Percentiles rank a stretch among this genome's conserved stretches.
phyloP scores from a whole-genome alignment of 768 basidiomycete species.

The Dentipellis sp. region DNA sequence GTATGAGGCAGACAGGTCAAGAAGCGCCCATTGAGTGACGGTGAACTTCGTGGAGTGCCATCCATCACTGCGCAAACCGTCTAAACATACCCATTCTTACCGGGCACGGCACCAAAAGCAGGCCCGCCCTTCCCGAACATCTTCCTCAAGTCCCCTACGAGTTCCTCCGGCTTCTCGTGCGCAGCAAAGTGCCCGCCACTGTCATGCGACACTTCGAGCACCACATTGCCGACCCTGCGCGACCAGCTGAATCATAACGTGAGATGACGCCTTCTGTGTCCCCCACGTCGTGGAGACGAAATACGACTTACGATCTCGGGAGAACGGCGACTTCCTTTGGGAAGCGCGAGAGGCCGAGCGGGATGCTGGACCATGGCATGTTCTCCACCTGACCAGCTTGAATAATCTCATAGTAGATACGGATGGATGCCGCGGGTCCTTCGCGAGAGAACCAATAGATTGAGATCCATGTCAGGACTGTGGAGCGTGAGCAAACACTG shows the following conservation, averaged over 20 bases:
- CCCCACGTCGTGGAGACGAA: background rate
- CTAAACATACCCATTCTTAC: constrained; percentile 30
- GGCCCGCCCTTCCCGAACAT: constrained; percentile 49
- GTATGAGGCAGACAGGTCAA: no score
- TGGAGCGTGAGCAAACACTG: background rate
- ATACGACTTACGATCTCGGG: background rate
- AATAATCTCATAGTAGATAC: constrained; percentile 25
- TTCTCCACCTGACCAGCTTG: background rate
- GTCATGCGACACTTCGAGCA: constrained; percentile 40
- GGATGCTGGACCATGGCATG: constrained; percentile 8
- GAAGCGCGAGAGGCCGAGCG: constrained; percentile 23
- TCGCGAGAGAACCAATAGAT: constrained; percentile 46
- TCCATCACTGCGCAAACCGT: no score
- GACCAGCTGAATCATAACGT: constrained; percentile 13
- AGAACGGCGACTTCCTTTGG: constrained; percentile 31
- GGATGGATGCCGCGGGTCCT: constrained; percentile 21
- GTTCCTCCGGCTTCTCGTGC: constrained; percentile 35
- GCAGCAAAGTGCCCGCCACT: constrained; percentile 55
- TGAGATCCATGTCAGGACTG: constrained; percentile 29
- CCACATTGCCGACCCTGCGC: constrained; percentile 28
- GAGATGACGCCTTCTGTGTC: background rate
- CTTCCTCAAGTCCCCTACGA: constrained; percentile 40
- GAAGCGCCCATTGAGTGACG: no score
- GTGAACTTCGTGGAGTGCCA: no score
- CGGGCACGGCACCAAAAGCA: constrained; percentile 37